Evolutionary conservation across 2,329 filamentous ascomycete species (phyloP), one percentile per base, ranked within the genome.

Genomic region (Beauveria bassiana): DNA sequence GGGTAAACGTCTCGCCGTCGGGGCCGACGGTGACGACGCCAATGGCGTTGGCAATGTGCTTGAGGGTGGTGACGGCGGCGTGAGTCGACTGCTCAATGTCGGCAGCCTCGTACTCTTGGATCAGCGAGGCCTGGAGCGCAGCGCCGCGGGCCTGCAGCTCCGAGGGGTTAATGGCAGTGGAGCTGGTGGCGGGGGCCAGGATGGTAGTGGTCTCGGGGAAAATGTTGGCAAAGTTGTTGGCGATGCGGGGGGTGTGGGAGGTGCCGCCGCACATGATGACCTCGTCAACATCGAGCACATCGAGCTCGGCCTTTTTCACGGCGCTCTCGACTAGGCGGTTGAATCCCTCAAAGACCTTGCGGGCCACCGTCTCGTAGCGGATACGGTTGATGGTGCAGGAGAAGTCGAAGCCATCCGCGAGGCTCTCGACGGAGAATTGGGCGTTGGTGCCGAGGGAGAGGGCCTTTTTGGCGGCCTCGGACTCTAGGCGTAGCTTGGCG

Each of bases 51-150:
- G 86, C 82, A 65, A 96, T 87, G 79, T 99, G 95, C 69, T 92
- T 91, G 58, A 96, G 92, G 18, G 93, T 93, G 40, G 93, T 97
- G 66, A 99, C 92, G 72, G 92, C 91, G 58, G 95, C 88, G 80
- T 99, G 93, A 53, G 92, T 96, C 65, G 91, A 96, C 81, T 97
- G 93, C 73, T 96, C 90, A 68, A 99, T 96, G 72, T 98, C 93
- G 67, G 91, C 87, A 68, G 86, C 83, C 70, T 99, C 95, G 76
- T 96, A 99, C 75, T 96, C 93, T 75, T 93, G 87, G 74, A 99
- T 91, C 65, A 99, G 81, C 64, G 88, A 96, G 43, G 95, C 95
- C 78, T 99, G 95, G 69, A 99, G 91, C 38, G 95, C 93, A 64
- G 95, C 95, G 71, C 95, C 95, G 66, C 95, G 87, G 65, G 90